Evolutionary conservation across 2,329 filamentous ascomycete species (phyloP).

Genomic region (Penicillium sumatraense): DNA sequence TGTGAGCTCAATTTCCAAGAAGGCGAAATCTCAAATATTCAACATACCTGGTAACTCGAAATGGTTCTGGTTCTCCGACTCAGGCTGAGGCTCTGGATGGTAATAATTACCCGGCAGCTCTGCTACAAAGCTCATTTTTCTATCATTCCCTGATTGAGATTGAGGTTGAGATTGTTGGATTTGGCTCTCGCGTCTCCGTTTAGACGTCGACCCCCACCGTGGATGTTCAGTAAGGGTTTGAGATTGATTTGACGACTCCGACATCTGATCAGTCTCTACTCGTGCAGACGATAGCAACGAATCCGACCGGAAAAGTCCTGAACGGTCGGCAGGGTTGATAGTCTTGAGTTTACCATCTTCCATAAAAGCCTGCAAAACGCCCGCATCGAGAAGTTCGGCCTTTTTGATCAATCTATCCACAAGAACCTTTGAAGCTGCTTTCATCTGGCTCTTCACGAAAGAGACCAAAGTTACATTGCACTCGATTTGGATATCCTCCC

Average conservation of each 20-base stretch:
- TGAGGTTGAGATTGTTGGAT: too few species aligned
- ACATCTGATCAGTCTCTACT: background rate
- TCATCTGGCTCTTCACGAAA: slow-evolving; percentile 83
- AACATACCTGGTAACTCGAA: slow-evolving; percentile 10
- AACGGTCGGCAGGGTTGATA: slow-evolving; percentile 23
- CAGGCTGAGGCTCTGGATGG: background rate
- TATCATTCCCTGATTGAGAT: background rate
- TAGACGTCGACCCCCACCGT: slow-evolving; percentile 5
- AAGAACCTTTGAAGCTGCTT: slow-evolving; percentile 72
- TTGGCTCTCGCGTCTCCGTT: background rate
- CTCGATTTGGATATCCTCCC: slow-evolving; percentile 83
- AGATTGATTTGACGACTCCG: slow-evolving; percentile 7
- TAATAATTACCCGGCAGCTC: slow-evolving; percentile 21
- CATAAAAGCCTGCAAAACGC: slow-evolving; percentile 22
- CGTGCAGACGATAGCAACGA: background rate
- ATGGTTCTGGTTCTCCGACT: background rate
- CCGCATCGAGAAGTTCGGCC: slow-evolving; percentile 46
- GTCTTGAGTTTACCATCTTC: slow-evolving; percentile 26
- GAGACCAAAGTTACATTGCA: slow-evolving; percentile 76
- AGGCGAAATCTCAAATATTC: too few species aligned
- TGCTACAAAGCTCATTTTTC: slow-evolving; percentile 2
- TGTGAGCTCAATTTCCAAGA: background rate
- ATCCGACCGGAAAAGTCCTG: slow-evolving; percentile 1
- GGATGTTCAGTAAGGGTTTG: slow-evolving; percentile 2
- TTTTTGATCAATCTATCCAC: slow-evolving; percentile 67